Conservation (phyloP, 805 yeast species). For the Hanseniaspora occidentalis region DNA sequence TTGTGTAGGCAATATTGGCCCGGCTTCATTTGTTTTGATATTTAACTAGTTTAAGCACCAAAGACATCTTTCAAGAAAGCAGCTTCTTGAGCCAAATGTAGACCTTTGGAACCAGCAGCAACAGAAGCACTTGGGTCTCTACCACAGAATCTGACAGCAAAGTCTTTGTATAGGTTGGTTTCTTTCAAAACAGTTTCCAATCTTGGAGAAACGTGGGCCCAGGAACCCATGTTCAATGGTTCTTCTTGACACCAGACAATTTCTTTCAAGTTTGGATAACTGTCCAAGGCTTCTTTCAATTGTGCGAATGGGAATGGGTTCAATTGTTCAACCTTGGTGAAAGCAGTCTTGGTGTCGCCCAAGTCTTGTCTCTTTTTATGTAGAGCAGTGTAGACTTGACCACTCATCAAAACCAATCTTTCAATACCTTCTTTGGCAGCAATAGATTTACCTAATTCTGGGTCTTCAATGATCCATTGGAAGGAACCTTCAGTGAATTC, state of each 20-base stretch:
- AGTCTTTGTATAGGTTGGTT: slow-evolving; percentile 53
- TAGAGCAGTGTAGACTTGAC: slow-evolving; percentile 91
- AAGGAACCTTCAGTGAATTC: slow-evolving; percentile 90
- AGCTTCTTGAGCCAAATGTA: slow-evolving; percentile 82
- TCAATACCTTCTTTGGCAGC: slow-evolving; percentile 72
- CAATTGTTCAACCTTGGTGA: slow-evolving; percentile 82
- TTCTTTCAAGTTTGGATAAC: slow-evolving; percentile 75
- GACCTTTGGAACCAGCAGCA: slow-evolving; percentile 91
- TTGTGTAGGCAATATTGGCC: no score
- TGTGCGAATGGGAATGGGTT: slow-evolving; percentile 99
- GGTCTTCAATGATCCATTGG: slow-evolving; percentile 94
- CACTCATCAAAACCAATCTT: slow-evolving; percentile 73
- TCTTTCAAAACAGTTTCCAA: slow-evolving; percentile 62
- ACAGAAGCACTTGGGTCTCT: slow-evolving; percentile 97
- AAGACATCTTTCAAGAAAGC: slow-evolving; percentile 74
- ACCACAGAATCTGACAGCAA: slow-evolving; percentile 74
- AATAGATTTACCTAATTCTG: slow-evolving; percentile 68
- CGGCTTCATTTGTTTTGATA: neutral
- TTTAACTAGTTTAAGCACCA: slow-evolving; percentile 7
- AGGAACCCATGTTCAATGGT: slow-evolving; percentile 94
- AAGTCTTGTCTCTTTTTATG: slow-evolving; percentile 75
- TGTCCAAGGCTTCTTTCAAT: slow-evolving; percentile 68
- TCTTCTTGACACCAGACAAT: slow-evolving; percentile 97
- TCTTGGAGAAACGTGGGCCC: slow-evolving; percentile 75
- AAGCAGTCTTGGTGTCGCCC: slow-evolving; percentile 73